Conservation (phyloP, 139 green algal genomes). For the Raphidocelis subcapitata region DNA sequence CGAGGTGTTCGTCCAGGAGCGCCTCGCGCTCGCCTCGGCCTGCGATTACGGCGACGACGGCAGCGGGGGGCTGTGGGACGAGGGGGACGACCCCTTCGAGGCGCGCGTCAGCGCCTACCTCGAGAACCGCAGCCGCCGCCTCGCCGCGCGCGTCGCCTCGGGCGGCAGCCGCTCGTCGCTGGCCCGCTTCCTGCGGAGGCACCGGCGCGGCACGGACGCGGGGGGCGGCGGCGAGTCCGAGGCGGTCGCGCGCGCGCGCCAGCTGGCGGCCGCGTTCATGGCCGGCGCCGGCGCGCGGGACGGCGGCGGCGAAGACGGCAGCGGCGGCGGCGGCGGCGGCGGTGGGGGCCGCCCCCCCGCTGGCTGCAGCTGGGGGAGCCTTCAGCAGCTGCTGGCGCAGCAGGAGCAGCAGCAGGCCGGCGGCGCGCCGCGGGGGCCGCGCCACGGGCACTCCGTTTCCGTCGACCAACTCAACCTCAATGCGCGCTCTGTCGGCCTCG, state of each 20-base stretch:
- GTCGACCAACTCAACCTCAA: neutral
- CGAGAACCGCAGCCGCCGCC: slow-evolving; percentile 23
- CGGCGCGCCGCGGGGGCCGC: no score
- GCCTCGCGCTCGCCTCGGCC: slow-evolving; percentile 46
- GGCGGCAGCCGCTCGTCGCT: slow-evolving; percentile 1
- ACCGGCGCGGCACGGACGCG: neutral
- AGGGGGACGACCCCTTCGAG: slow-evolving; percentile 21
- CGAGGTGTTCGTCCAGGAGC: slow-evolving; percentile 72
- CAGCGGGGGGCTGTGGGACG: slow-evolving; percentile 6
- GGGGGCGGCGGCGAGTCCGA: slow-evolving; percentile 33
- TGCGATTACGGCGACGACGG: neutral
- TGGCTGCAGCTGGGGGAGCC: slow-evolving; percentile 11
- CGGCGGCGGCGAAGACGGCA: neutral
- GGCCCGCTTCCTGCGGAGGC: neutral
- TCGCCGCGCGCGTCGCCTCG: slow-evolving; percentile 3
- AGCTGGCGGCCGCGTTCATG: no score
- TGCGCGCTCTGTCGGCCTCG: neutral
- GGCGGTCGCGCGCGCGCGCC: neutral
- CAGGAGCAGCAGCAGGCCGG: slow-evolving; percentile 2
- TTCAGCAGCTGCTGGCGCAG: slow-evolving; percentile 1
- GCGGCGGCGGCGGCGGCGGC: neutral
- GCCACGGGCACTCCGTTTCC: neutral
- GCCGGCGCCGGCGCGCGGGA: neutral
- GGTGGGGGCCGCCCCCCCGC: neutral
- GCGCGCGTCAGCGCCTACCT: slow-evolving; percentile 19